Conservation (phyloP, 75 land plant genomes). For the Isoetes taiwanensis region DNA sequence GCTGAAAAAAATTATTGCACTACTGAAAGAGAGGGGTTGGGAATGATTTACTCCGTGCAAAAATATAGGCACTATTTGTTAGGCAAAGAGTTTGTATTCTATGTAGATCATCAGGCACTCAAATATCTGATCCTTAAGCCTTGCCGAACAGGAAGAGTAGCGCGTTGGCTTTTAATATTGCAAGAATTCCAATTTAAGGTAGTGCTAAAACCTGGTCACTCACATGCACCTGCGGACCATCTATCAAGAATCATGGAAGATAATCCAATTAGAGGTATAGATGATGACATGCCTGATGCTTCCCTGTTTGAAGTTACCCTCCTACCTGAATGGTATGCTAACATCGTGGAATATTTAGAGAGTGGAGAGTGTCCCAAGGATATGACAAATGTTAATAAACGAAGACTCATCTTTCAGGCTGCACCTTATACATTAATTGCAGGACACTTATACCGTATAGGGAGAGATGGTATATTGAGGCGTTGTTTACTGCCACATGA, state of each 20-base stretch:
- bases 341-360: too few species aligned
- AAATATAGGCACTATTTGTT: not conserved
- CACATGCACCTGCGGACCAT: too few species aligned
- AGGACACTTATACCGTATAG: not conserved
- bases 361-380: too few species aligned
- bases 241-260: too few species aligned
- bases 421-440: too few species aligned
- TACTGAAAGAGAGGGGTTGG: not conserved
- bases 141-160: not conserved
- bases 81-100: not conserved
- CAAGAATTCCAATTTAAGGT: not conserved
- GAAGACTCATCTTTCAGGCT: too few species aligned
- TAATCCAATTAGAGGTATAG: too few species aligned
- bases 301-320: too few species aligned
- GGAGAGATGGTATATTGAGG: not conserved
- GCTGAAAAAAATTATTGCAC: slow-evolving; percentile 1
- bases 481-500: slow-evolving; percentile 1
- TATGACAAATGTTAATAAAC: too few species aligned
- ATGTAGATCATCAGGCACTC: not conserved
- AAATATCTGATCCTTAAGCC: not conserved
- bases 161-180: not conserved
- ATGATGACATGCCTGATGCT: too few species aligned
- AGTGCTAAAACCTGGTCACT: too few species aligned
- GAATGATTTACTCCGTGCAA: not conserved
- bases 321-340: too few species aligned